Evolutionary conservation across 2,329 filamentous ascomycete species (phyloP).

Genomic region (Colletotrichum sp.): DNA sequence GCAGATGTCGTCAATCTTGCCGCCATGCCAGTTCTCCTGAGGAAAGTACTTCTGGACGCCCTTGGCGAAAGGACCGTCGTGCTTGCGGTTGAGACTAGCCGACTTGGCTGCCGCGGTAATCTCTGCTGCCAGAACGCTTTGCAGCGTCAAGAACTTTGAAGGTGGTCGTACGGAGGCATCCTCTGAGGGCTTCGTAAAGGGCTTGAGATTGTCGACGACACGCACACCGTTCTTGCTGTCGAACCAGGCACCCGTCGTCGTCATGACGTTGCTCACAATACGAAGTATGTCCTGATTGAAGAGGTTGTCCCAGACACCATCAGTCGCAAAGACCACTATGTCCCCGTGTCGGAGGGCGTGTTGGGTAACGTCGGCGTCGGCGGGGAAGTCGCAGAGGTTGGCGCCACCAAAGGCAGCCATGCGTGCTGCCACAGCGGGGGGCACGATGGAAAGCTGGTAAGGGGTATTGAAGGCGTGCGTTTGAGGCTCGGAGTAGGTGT

Average conservation of each 20-base stretch:
- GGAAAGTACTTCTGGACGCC: constrained; percentile 91
- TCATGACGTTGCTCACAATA: constrained; percentile 80
- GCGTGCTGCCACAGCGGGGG: constrained; percentile 77
- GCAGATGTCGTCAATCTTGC: constrained; percentile 96
- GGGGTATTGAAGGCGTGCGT: constrained; percentile 98
- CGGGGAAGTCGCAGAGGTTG: constrained; percentile 81
- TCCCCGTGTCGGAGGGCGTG: constrained; percentile 87
- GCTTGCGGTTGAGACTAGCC: constrained; percentile 79
- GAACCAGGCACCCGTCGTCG: constrained; percentile 75
- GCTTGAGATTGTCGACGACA: constrained; percentile 64
- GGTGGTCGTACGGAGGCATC: constrained; percentile 25
- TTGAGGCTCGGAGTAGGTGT: constrained; percentile 82
- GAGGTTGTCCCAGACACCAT: constrained; percentile 96
- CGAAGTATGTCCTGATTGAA: constrained; percentile 88
- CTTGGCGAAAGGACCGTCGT: constrained; percentile 93
- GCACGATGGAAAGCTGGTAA: constrained; percentile 90
- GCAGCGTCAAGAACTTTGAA: constrained; percentile 57
- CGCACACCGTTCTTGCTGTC: constrained; percentile 61
- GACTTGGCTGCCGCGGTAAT: constrained; percentile 84
- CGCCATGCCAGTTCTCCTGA: constrained; percentile 84
- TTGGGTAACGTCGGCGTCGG: constrained; percentile 80
- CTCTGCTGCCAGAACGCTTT: constrained; percentile 78
- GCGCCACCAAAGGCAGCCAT: constrained; percentile 83
- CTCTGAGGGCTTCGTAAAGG: constrained; percentile 52
- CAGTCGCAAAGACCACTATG: constrained; percentile 90